Percentiles rank a stretch among this genome's conserved stretches.
phyloP scores from a whole-genome alignment of 495 filamentous ascomycete species.

The Paragyromitra xinjiangensis region DNA sequence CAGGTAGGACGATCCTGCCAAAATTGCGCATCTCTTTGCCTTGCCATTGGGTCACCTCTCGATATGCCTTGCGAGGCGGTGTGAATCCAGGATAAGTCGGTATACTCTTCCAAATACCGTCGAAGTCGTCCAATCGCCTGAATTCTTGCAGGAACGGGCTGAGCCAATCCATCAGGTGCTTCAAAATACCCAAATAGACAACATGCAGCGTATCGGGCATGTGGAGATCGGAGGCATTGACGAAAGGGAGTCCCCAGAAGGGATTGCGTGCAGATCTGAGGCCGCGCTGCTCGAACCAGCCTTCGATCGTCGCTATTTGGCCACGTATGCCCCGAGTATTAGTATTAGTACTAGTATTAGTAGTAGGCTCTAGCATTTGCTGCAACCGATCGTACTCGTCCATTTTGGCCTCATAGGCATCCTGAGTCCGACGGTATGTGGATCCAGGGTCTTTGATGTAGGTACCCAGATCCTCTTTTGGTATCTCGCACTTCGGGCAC shows the following conservation, averaged over 20 bases:
- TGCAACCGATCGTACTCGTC: not conserved
- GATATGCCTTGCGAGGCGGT: too few relatives aligned
- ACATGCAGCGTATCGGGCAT: not conserved
- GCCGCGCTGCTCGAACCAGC: not conserved
- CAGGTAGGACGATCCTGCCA: not conserved
- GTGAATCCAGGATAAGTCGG: too few relatives aligned
- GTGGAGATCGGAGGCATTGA: not conserved
- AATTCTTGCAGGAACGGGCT: not conserved
- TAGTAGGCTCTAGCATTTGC: too few relatives aligned
- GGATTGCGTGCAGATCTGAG: not conserved
- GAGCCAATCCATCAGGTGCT: constrained; percentile 9
- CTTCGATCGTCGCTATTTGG: not conserved
- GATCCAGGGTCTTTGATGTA: not conserved
- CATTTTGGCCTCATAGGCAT: not conserved
- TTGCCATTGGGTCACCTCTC: not conserved
- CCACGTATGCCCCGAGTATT: not conserved
- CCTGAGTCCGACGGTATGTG: not conserved
- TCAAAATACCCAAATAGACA: not conserved
- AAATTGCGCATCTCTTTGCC: not conserved
- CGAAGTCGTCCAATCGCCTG: too few relatives aligned
- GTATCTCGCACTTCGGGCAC: not conserved
- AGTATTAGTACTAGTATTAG: too few relatives aligned
- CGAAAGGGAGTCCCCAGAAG: not conserved
- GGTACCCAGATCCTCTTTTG: not conserved
- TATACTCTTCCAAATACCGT: too few relatives aligned